phyloP scores from a whole-genome alignment of 2,329 filamentous ascomycete genomes.

The Amphichorda felina region DNA sequence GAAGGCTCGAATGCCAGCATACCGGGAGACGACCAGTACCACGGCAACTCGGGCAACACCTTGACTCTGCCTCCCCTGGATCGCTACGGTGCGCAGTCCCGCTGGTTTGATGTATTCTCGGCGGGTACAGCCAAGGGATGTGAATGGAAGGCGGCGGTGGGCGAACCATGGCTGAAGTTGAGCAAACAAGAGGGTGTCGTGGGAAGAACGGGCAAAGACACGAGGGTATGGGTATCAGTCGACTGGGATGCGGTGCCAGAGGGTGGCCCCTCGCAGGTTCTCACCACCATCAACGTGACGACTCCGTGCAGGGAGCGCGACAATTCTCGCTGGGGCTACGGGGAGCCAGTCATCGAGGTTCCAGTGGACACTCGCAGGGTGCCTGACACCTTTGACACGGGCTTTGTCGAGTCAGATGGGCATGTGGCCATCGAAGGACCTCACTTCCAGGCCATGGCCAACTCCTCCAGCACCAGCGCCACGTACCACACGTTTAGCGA shows the following conservation, averaged over 20 bases:
- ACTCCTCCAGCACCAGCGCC: slow-evolving; percentile 10
- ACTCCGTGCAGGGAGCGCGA: slow-evolving; percentile 31
- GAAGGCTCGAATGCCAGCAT: slow-evolving; percentile 55
- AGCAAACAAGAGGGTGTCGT: slow-evolving; percentile 38
- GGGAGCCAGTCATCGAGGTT: slow-evolving; percentile 35
- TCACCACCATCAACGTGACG: slow-evolving; percentile 36
- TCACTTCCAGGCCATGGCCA: slow-evolving; percentile 33
- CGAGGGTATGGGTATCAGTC: slow-evolving; percentile 6
- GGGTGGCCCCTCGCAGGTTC: neutral
- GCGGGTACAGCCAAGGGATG: slow-evolving; percentile 29
- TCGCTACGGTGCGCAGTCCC: slow-evolving; percentile 39
- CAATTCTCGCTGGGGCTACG: slow-evolving; percentile 20
- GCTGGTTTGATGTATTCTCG: slow-evolving; percentile 44
- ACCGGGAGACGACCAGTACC: slow-evolving; percentile 38
- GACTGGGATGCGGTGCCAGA: slow-evolving; percentile 8
- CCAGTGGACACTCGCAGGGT: slow-evolving; percentile 38
- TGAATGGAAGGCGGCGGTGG: slow-evolving; percentile 33
- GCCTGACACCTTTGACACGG: slow-evolving; percentile 37
- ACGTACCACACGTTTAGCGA: slow-evolving; percentile 39
- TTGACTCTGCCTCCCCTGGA: slow-evolving; percentile 45
- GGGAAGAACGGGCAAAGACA: slow-evolving; percentile 19
- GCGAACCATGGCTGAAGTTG: slow-evolving; percentile 37
- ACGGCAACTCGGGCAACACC: slow-evolving; percentile 35
- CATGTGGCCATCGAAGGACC: slow-evolving; percentile 42
- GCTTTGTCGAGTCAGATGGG: slow-evolving; percentile 52